Evolutionary conservation across 306 rosid genomes (phyloP).

Genomic region (Cercis canadensis): DNA sequence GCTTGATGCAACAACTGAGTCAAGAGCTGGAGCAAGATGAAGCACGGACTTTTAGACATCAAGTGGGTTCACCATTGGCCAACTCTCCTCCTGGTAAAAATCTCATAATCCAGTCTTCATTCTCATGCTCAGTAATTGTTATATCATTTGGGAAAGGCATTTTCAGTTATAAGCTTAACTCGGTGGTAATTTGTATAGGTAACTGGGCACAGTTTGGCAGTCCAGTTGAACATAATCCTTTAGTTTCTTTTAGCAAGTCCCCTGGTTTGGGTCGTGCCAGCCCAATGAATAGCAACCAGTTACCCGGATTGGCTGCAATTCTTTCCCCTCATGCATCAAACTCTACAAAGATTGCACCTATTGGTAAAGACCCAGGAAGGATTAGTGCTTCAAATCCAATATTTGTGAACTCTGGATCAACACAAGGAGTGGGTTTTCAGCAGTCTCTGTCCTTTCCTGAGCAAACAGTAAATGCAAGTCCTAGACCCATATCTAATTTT

Average conservation of each 20-base stretch:
- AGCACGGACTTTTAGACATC: conserved; percentile 56
- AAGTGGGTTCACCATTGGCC: conserved; percentile 66
- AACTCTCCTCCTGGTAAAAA: conserved; percentile 72
- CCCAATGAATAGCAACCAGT: conserved; percentile 60
- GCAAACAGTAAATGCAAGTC: conserved; percentile 54
- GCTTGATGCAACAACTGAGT: conserved; percentile 77
- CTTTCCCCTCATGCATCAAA: conserved; percentile 59
- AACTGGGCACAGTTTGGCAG: conserved; percentile 67
- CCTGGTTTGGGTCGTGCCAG: conserved; percentile 59
- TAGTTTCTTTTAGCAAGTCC: conserved; percentile 56
- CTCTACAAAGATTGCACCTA: conserved; percentile 70
- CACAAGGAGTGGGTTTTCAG: conserved; percentile 54
- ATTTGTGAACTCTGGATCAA: conserved; percentile 38
- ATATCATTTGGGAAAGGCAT: not conserved
- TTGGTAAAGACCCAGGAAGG: conserved; percentile 74
- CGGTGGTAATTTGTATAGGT: conserved; percentile 46
- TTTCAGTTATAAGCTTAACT: conserved; percentile 28
- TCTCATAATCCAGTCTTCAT: conserved; percentile 10
- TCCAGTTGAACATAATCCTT: conserved; percentile 65
- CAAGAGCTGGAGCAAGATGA: conserved; percentile 78
- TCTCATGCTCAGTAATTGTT: conserved; percentile 1
- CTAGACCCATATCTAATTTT: conserved; percentile 52
- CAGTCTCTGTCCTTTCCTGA: conserved; percentile 61
- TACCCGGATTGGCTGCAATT: conserved; percentile 72
- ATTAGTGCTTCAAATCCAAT: conserved; percentile 47